Conservation (phyloP, 176 grass and related monocot genomes). For the Ensete ventricosum region DNA sequence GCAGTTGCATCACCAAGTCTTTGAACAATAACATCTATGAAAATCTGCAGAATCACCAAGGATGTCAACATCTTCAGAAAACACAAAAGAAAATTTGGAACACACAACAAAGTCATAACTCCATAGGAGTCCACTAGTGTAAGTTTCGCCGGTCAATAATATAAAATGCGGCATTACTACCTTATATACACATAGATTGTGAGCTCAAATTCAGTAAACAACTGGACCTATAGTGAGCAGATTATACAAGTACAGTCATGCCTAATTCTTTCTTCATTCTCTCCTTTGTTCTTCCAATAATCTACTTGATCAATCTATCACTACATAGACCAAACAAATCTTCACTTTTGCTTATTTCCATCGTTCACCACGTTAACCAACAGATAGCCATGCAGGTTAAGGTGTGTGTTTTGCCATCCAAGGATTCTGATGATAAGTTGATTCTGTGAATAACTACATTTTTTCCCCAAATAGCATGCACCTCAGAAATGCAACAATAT, state of each 20-base stretch:
- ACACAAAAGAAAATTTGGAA: neutral
- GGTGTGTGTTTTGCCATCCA: neutral
- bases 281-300: too few relatives aligned
- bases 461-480: too few relatives aligned
- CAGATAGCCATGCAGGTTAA: too few relatives aligned
- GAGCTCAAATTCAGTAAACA: too few relatives aligned
- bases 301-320: too few relatives aligned
- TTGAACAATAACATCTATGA: conserved; percentile 95
- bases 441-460: neutral
- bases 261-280: too few relatives aligned
- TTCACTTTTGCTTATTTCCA: neutral
- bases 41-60: conserved; percentile 38
- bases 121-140: neutral
- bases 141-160: too few relatives aligned
- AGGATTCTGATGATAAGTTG: neutral
- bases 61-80: neutral
- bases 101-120: neutral
- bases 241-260: too few relatives aligned
- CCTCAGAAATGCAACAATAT: too few relatives aligned
- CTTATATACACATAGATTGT: too few relatives aligned
- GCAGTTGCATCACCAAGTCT: conserved; percentile 90
- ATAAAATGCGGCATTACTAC: too few relatives aligned
- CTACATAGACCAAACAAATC: neutral
- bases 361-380: neutral
- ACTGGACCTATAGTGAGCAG: too few relatives aligned